Conservation (phyloP, 2,329 filamentous ascomycete genomes). For the Epichloe gansuensis region DNA sequence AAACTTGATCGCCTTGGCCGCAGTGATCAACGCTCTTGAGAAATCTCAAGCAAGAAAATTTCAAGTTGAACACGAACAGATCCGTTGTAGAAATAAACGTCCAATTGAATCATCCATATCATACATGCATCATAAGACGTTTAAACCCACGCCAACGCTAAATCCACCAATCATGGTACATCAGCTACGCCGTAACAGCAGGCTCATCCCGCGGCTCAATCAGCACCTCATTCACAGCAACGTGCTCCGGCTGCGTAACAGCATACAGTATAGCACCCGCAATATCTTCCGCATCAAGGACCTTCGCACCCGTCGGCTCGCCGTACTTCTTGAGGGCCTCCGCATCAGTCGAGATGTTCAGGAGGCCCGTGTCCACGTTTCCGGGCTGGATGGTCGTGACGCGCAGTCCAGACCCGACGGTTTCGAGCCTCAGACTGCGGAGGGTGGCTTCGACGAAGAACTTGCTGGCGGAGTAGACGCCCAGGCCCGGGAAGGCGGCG, state of each 20-base stretch:
- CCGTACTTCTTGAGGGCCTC: constrained; percentile 72
- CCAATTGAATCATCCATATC: no score
- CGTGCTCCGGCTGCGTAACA: constrained; percentile 59
- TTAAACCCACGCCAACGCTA: no score
- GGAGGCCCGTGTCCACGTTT: constrained; percentile 59
- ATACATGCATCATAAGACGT: no score
- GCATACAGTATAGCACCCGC: constrained; percentile 63
- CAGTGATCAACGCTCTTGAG: no score
- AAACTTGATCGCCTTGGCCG: no score
- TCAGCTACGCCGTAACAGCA: not conserved
- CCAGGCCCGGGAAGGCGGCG: constrained; percentile 69
- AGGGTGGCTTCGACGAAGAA: constrained; percentile 77
- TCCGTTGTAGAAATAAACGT: no score
- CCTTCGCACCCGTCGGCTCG: constrained; percentile 60
- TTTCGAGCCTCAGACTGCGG: constrained; percentile 64
- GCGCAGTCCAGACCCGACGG: constrained; percentile 56
- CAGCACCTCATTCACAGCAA: constrained; percentile 68
- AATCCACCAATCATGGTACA: no score
- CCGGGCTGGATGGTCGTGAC: constrained; percentile 68
- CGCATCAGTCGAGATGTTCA: constrained; percentile 61
- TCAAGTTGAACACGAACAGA: no score
- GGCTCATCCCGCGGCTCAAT: constrained; percentile 69
- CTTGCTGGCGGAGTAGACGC: constrained; percentile 72
- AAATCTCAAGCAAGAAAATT: no score
- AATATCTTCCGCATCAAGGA: constrained; percentile 61